A percentile compares a stretch with the other conserved stretches of the same genome.
Conservation (phyloP, 1,284 basidiomycete species). For the Microbotryum scabiosae region DNA sequence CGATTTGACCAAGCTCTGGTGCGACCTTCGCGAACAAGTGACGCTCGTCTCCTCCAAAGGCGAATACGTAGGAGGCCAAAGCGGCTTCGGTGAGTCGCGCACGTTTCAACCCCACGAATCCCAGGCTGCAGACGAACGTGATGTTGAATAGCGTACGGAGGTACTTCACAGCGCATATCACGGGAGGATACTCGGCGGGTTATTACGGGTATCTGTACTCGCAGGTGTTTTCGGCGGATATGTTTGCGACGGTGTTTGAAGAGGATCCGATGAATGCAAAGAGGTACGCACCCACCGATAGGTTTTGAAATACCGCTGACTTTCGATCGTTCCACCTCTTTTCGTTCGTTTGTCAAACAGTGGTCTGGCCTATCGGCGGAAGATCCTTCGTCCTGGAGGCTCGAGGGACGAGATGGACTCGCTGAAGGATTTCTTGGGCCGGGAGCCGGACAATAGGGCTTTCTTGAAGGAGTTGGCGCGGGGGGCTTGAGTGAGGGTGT, state of each 20-base stretch:
- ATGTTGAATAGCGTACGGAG: no score
- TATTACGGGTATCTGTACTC: slow-evolving; percentile 62
- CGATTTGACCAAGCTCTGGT: slow-evolving; percentile 68
- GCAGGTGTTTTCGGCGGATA: slow-evolving; percentile 66
- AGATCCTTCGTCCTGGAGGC: slow-evolving; percentile 52
- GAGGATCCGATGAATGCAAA: slow-evolving; percentile 58
- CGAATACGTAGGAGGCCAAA: slow-evolving; percentile 59
- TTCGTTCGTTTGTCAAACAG: no score
- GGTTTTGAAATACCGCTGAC: no score
- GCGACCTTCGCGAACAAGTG: slow-evolving; percentile 55
- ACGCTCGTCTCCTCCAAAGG: slow-evolving; percentile 55
- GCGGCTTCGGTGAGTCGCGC: slow-evolving; percentile 47
- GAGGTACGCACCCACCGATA: slow-evolving; percentile 27
- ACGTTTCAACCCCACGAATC: no score
- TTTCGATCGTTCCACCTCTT: no score
- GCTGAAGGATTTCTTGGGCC: slow-evolving; percentile 63
- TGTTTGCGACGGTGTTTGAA: slow-evolving; percentile 72
- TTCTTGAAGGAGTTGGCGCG: slow-evolving; percentile 55
- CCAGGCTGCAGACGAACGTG: no score
- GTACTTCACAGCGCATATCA: slow-evolving; percentile 47
- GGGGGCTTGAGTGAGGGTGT: not conserved
- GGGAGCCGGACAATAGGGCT: slow-evolving; percentile 63
- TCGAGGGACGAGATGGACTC: slow-evolving; percentile 52
- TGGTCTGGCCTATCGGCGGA: slow-evolving; percentile 44
- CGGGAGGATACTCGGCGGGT: slow-evolving; percentile 45